A percentile compares a stretch with the other conserved stretches of the same genome.
Evolutionary conservation across 345 rosid genomes (phyloP).

Genomic region (Rhizophora mangle): DNA sequence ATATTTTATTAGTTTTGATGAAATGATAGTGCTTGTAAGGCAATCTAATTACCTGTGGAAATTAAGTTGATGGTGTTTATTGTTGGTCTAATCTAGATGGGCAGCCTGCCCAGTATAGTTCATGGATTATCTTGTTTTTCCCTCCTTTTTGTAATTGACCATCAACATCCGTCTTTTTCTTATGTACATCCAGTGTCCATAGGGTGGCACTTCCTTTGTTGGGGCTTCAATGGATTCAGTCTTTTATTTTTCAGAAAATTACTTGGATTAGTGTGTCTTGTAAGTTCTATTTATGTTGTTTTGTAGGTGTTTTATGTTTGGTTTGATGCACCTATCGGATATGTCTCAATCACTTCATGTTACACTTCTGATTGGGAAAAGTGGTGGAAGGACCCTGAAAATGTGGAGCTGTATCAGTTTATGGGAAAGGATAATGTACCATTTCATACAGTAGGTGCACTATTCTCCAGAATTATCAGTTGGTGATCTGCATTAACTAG

Average conservation of each 20-base stretch:
- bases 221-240: neutral
- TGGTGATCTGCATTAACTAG: neutral
- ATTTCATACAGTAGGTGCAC: constrained; percentile 83
- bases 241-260: neutral
- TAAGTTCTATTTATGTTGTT: constrained; percentile 18
- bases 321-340: constrained; percentile 99
- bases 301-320: constrained; percentile 92
- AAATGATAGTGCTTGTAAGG: neutral
- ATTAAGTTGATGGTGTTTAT: neutral
- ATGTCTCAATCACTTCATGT: constrained; percentile 84
- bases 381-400: constrained; percentile 99
- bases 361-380: constrained; percentile 96
- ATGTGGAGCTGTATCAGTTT: constrained; percentile 94
- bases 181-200: too few relatives aligned
- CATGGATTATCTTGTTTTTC: too few relatives aligned
- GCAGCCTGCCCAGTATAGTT: neutral
- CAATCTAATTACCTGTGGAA: neutral
- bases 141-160: too few relatives aligned
- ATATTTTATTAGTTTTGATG: neutral
- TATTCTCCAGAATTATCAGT: neutral
- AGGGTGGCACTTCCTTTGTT: too few relatives aligned
- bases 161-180: too few relatives aligned
- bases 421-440: constrained; percentile 99
- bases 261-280: neutral
- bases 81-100: neutral